phyloP scores from a whole-genome alignment of 1,284 basidiomycete species.

The Tilletia indica region DNA sequence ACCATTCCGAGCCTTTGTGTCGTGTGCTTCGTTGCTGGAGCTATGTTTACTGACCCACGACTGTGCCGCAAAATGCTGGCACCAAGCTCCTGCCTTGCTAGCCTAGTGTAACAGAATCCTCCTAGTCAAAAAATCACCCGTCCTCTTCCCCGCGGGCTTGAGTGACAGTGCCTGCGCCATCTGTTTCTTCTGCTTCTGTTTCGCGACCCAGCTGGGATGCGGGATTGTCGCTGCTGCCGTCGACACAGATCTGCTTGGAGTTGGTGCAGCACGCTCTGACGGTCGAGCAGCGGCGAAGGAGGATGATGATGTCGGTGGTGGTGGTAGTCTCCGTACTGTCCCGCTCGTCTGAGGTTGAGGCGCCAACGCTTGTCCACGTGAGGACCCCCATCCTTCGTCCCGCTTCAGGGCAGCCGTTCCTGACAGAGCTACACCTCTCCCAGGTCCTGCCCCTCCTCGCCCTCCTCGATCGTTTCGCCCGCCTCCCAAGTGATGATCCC shows the following conservation, averaged over 20 bases:
- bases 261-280: no score
- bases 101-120: no score
- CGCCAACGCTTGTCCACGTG: background rate
- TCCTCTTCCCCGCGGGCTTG: slow-evolving; percentile 39
- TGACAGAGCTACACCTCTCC: background rate
- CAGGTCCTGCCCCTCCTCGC: background rate
- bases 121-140: slow-evolving; percentile 38
- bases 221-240: slow-evolving; percentile 29
- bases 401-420: background rate
- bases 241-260: no score
- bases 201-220: slow-evolving; percentile 48
- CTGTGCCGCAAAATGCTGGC: no score
- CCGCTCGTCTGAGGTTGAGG: slow-evolving; percentile 1
- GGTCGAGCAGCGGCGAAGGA: no score
- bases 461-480: background rate
- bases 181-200: slow-evolving; percentile 48
- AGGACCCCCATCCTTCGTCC: slow-evolving; percentile 13
- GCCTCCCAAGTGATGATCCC: background rate
- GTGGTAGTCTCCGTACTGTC: background rate
- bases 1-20: no score
- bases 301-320: background rate
- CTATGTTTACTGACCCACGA: no score
- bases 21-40: no score
- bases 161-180: slow-evolving; percentile 31
- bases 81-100: no score